These are phyloP conservation scores for Neckera pumila DNA, from an alignment of 225 moss, liverwort and hornwort genomes.

Conservation along the genomic window DNA sequence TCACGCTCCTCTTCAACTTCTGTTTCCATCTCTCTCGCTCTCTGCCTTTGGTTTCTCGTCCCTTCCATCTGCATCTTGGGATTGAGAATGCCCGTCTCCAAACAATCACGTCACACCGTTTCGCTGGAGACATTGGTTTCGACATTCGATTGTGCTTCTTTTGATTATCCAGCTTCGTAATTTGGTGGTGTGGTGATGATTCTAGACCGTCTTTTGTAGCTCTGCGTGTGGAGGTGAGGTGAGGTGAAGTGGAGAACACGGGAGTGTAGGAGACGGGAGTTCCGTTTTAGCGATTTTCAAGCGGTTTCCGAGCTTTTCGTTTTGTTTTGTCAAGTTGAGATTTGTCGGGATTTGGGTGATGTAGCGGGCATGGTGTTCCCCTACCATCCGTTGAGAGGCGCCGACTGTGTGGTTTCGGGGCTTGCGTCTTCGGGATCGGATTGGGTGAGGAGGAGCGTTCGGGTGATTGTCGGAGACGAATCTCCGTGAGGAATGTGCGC, in stretches of 20 bases:
- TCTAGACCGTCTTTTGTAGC: neutral
- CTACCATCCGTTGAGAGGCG: constrained; percentile 23
- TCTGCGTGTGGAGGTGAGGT: neutral
- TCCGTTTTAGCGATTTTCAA: neutral
- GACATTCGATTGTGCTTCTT: neutral
- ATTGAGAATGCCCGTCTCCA: neutral
- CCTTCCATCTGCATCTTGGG: neutral
- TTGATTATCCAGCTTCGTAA: neutral
- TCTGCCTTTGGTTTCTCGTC: neutral
- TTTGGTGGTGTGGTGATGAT: neutral
- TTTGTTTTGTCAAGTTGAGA: too few species aligned
- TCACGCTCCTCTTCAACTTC: neutral
- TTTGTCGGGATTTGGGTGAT: neutral
- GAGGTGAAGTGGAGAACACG: neutral
- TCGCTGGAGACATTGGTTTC: neutral
- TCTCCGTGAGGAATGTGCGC: neutral
- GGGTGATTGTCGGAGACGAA: neutral
- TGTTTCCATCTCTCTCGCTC: neutral
- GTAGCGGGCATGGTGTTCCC: constrained; percentile 18
- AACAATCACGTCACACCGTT: neutral
- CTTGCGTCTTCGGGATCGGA: neutral
- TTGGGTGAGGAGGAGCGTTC: neutral
- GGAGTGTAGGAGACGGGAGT: neutral
- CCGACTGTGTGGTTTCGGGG: neutral
- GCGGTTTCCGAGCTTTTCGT: neutral